phyloP scores from a whole-genome alignment of 2,329 filamentous ascomycete species.

The Torrubiella hemipterigena region DNA sequence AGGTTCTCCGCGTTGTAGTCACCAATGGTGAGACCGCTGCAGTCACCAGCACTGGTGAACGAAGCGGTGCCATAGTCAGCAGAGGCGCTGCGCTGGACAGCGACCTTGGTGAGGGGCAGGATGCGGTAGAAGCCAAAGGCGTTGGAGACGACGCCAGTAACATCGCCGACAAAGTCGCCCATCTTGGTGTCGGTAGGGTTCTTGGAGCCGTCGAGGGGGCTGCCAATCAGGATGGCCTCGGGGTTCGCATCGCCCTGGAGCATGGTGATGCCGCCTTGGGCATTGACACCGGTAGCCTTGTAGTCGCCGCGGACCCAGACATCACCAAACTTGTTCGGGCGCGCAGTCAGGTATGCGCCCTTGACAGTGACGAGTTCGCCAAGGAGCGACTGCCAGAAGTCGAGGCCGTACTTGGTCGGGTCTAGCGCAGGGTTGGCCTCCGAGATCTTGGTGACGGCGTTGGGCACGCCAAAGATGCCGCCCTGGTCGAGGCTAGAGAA shows the following conservation, averaged over 20 bases:
- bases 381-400: conserved; percentile 61
- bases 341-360: conserved; percentile 41
- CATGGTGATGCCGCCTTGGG: conserved; percentile 52
- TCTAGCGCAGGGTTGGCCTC: conserved; percentile 47
- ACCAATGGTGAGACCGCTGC: conserved; percentile 49
- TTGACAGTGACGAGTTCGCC: conserved; percentile 57
- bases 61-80: conserved; percentile 35
- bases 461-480: conserved; percentile 53
- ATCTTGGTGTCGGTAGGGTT: conserved; percentile 50
- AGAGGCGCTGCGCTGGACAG: conserved; percentile 32
- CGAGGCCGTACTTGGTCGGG: conserved; percentile 51
- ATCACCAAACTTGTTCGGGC: conserved; percentile 54
- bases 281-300: conserved; percentile 49
- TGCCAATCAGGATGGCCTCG: conserved; percentile 53
- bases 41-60: conserved; percentile 42
- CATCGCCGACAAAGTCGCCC: conserved; percentile 51
- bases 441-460: conserved; percentile 46
- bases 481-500: conserved; percentile 53
- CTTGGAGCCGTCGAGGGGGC: conserved; percentile 50
- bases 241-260: conserved; percentile 53
- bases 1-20: conserved; percentile 64
- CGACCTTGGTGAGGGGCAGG: conserved; percentile 47
- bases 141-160: conserved; percentile 57
- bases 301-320: conserved; percentile 58
- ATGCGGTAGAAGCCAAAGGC: conserved; percentile 59